Base-by-base conservation (phyloP, 2,329 filamentous ascomycete species). In the Colletotrichum melonis region DNA sequence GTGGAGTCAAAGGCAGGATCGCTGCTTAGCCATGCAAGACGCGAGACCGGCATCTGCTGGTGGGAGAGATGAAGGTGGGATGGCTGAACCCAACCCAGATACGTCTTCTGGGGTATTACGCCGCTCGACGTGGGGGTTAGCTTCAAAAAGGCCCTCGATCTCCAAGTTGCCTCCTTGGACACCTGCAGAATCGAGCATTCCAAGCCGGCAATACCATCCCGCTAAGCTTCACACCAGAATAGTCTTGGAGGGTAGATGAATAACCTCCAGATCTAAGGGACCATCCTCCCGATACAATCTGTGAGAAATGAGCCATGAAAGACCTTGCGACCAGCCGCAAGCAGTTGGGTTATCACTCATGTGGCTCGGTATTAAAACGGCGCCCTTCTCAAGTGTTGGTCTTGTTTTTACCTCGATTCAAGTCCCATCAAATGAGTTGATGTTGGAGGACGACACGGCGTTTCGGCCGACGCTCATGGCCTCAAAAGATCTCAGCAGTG, bases 71-170 rank as follows among this genome's bases (percentile, higher is more conserved):
- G 54, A 38, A 24, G 55, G 30, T 46, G 46, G 66, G 59, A 69
- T 49, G 60, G 54, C 66, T 49, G 30, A 58, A 42, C 49, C 30
- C 63, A 32, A 42, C 57, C 59, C 59, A 73, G 42, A 28, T 57
- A 22, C 30, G 54, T 67, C 58, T 46, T 71, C 56, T 56, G 56
- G 69, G 68, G 57, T 49, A 42, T 42, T 19, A 71, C 32, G 49
- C 56, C 35, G 24, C 56, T 28, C 26, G 68, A 60, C 55, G 69
- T 72, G 69, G 69, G 63, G 64, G 69, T 63, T 72, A 72, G 69
- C 69, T 49, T 49, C 57, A 52, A 32, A 26, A 26, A 19, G 46
- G 12, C 14, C 63, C 63, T 35, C 24, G 35, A 54, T n/a, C 28
- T 54, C 30, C 46, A n/a, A 35, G 35, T 28, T n/a, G 12, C 38